Evolutionary conservation across 2,329 filamentous ascomycete species (phyloP), one percentile per base, ranked within the genome.

Genomic region (Aciculosporium take): DNA sequence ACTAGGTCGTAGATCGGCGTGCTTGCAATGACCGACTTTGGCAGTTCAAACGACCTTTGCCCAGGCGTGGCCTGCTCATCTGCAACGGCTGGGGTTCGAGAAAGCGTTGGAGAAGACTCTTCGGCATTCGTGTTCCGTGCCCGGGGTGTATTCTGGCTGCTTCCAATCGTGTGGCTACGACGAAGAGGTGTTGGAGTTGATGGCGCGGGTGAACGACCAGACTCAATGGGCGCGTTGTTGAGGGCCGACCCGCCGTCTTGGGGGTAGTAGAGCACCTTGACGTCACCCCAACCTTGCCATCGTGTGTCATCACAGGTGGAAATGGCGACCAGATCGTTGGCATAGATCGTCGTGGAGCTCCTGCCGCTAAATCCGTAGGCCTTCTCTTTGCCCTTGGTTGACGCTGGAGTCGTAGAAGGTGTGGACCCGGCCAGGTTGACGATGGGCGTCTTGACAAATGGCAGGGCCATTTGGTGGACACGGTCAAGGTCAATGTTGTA

Each of bases 251-350:
- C n/a, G 38, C 58, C 29, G 43, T 58, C 55, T 37, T 58, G 54
- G 30, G 74, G 71, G 53, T 94, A 94, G 61, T 94, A 96, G 17
- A 78, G 74, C 40, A 96, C 64, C 51, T 79, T 80, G 37, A 96
- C 72, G 54, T 82, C 78, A 18, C 82, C 84, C 81, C 86, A 94
- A 42, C 83, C 79, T 46, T 78, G 74, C 80, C 84, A 93, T 18
- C 68, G 62, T 20, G 56, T 56, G 34, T 69, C 61, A 23, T 69
- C 71, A 20, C 73, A 69, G 42, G 79, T 79, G 39, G 81, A 79
- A 43, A 96, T 67, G 10, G 81, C 74, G 27, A 83, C 76, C 41
- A 98, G 65, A 59, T 98, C 86, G 49, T 88, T 88, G n/a, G 84
- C 83, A 59, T 84, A 79, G 59, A 83, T 73, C 25, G 72, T 67